Evolutionary conservation across 2,329 filamentous ascomycete species (phyloP).

Genomic region (Fusarium austroafricanum): DNA sequence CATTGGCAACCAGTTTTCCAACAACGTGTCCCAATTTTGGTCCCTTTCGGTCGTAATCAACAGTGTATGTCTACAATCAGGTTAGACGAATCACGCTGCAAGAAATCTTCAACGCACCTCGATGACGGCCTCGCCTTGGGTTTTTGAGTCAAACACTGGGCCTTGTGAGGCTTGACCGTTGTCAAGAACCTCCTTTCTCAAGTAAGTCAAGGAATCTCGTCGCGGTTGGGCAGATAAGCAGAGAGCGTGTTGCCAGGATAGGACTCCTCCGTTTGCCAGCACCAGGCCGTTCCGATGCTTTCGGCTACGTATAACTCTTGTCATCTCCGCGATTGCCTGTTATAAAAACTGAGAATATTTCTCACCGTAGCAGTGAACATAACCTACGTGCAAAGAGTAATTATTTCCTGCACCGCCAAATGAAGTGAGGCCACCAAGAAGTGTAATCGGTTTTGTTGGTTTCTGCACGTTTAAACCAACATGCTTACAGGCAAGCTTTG

Average conservation of each 20-base stretch:
- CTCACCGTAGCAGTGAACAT: fast-evolving
- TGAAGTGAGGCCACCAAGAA: conserved; percentile 74
- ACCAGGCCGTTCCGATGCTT: conserved; percentile 64
- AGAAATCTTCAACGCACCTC: conserved; percentile 31
- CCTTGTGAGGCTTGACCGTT: neutral
- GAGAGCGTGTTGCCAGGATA: conserved; percentile 74
- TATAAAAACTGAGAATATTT: too few species aligned
- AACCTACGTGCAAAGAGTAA: conserved; percentile 73
- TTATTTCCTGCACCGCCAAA: conserved; percentile 79
- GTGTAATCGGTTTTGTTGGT: conserved; percentile 64
- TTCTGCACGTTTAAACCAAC: conserved; percentile 63
- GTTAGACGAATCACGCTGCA: fast-evolving
- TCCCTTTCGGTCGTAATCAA: conserved; percentile 46
- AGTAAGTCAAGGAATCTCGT: conserved; percentile 20
- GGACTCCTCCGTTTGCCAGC: conserved; percentile 72
- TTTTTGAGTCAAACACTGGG: conserved; percentile 30
- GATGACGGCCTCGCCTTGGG: conserved; percentile 40
- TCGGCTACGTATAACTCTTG: conserved; percentile 61
- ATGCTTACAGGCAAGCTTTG: conserved; percentile 72
- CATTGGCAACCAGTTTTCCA: conserved; percentile 30
- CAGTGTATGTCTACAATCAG: conserved; percentile 45
- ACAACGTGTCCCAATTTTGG: conserved; percentile 39
- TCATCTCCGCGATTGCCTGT: conserved; percentile 64
- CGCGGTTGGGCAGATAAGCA: conserved; percentile 63
- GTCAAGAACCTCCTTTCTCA: conserved; percentile 4